Evolutionary conservation across 1,139 yeast genomes (phyloP).

Genomic region (Kodamaea anthophila): DNA sequence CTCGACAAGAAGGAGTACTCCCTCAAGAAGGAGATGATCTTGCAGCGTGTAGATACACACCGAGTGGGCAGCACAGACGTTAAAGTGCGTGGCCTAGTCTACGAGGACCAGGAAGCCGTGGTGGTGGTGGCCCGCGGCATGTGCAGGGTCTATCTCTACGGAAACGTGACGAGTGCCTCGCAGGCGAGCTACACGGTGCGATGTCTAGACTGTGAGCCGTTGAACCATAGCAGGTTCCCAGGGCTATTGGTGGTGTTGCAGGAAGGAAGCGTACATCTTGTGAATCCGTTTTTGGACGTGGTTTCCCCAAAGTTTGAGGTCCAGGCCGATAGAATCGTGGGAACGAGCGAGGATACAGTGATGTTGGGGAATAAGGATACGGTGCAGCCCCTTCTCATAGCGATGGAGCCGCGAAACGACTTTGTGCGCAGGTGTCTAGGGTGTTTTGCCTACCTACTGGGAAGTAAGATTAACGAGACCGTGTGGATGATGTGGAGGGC

Average conservation of each 20-base stretch:
- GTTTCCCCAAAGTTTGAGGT: conserved; percentile 37
- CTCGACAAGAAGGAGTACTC: conserved; percentile 20
- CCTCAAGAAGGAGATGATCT: conserved; percentile 58
- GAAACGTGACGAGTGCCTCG: conserved; percentile 27
- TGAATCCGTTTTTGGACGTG: conserved; percentile 62
- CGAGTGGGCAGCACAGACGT: conserved; percentile 25
- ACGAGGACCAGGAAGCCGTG: conserved; percentile 55
- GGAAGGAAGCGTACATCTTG: conserved; percentile 19
- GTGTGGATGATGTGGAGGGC: conserved; percentile 63
- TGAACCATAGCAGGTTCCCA: conserved; percentile 25
- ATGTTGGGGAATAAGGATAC: conserved; percentile 21
- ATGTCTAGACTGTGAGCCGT: conserved; percentile 39
- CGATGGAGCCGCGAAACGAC: conserved; percentile 42
- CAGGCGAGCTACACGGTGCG: conserved; percentile 29
- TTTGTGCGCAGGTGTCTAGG: conserved; percentile 39
- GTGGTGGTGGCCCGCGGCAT: conserved; percentile 34
- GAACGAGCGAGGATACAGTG: conserved; percentile 26
- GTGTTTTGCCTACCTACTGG: conserved; percentile 50
- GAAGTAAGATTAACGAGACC: conserved; percentile 50
- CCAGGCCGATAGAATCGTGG: conserved; percentile 18
- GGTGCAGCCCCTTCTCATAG: conserved; percentile 28
- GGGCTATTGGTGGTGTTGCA: conserved; percentile 38
- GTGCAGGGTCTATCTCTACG: conserved; percentile 48
- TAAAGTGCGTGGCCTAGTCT: conserved; percentile 38
- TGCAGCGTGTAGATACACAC: conserved; percentile 53